phyloP scores from a whole-genome alignment of 1,139 yeast genomes.

The Blastobotrys capitulatus region DNA sequence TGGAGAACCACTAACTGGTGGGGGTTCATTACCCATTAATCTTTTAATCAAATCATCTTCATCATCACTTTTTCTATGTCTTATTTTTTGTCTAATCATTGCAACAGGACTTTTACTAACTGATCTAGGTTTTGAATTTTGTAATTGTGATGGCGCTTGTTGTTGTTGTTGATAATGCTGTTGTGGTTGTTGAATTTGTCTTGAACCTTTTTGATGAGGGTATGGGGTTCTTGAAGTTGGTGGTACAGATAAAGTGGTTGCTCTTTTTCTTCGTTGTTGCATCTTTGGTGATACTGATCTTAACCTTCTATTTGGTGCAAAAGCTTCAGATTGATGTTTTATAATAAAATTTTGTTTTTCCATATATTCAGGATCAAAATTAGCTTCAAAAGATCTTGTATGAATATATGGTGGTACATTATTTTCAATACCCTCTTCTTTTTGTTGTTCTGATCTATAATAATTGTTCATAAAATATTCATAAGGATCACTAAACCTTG shows the following conservation, averaged over 20 bases:
- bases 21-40: conserved; percentile 5
- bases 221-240: not conserved
- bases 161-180: not conserved
- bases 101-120: conserved; percentile 2
- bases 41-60: conserved; percentile 10
- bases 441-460: not conserved
- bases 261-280: not conserved
- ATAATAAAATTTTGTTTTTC: not conserved
- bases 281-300: conserved; percentile 1
- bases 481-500: conserved; percentile 3
- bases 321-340: conserved; percentile 1
- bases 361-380: conserved; percentile 3
- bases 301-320: not conserved
- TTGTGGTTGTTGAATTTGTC: too few relatives aligned
- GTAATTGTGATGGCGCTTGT: not conserved
- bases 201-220: not conserved
- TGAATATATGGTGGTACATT: not conserved
- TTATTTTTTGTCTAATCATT: not conserved
- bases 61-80: not conserved
- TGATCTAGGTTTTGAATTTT: not conserved
- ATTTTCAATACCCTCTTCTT: not conserved
- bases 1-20: not conserved
- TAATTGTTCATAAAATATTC: conserved; percentile 8
- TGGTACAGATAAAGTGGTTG: not conserved
- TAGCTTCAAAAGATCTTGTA: not conserved